Percentiles rank a stretch among this genome's conserved stretches.
phyloP scores from a whole-genome alignment of 371 early-diverging fungal species.

The Mucor piriformis region DNA sequence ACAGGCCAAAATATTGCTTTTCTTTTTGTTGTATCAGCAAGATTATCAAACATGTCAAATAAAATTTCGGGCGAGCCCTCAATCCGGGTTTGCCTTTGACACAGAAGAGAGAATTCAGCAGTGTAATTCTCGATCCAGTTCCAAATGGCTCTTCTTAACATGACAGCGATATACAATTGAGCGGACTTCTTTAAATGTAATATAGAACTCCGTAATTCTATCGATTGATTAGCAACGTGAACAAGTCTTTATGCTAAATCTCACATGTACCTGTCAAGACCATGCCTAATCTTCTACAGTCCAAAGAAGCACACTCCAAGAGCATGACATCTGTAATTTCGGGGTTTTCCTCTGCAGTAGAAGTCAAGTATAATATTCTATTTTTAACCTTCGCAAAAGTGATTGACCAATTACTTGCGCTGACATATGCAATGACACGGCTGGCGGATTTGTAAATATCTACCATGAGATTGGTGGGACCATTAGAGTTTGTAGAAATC shows the following conservation, averaged over 20 bases:
- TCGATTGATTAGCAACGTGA: not conserved
- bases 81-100: constrained; percentile 58
- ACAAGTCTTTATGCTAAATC: not conserved
- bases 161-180: constrained; percentile 63
- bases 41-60: constrained; percentile 69
- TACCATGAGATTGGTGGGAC: constrained; percentile 28
- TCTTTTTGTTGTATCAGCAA: constrained; percentile 66
- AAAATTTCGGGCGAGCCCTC: constrained; percentile 75
- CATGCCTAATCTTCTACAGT: constrained; percentile 63
- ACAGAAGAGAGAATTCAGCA: constrained; percentile 66
- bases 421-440: constrained; percentile 70
- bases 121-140: constrained; percentile 84
- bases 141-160: constrained; percentile 78
- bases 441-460: constrained; percentile 66
- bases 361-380: constrained; percentile 52
- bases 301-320: constrained; percentile 72
- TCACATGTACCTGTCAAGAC: constrained; percentile 59
- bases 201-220: constrained; percentile 54
- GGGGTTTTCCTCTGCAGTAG: constrained; percentile 57
- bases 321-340: constrained; percentile 65
- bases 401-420: constrained; percentile 79
- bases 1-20: constrained; percentile 78
- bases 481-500: constrained; percentile 14
- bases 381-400: constrained; percentile 68
- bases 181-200: constrained; percentile 64